Base-by-base conservation (phyloP, 2,329 filamentous ascomycete genomes). In the Neopestalotiopsis clavispora region DNA sequence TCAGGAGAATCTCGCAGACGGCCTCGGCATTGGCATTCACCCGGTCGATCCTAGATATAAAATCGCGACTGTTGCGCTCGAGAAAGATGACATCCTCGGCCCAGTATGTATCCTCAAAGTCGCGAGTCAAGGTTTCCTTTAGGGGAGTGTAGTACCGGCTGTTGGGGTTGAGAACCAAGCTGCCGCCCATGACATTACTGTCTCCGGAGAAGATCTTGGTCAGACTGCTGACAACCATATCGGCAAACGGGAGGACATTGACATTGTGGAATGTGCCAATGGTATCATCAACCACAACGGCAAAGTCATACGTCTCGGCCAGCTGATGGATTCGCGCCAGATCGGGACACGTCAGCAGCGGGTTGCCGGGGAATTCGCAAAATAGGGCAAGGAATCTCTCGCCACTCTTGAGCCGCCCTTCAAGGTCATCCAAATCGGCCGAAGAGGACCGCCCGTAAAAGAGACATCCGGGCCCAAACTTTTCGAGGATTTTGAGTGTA, bases 201-300 rank as follows among this genome's bases (percentile, higher is more conserved):
- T 98, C 96, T 65, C 96, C 96, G 68, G 94, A 97, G 82, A 99
- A 99, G 67, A 98, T 92, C 80, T 99, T 99, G 63, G 96, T 98
- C 69, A 99, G 85, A 78, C 94, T 97, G 84, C 94, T 97, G 68
- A 97, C 95, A 4, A 98, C 93, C 17, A 98, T 86, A 80, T 99
- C 96, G 69, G 94, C 93, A 77, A 91, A 92, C 2, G 92, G 94
- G 4, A 99, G 87, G 4, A 99, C 94, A 78, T 98, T 94, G 75
- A 98, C 91, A 78, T 99, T 99, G 77, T 97, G 90, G 78, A 98
- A 97, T 68, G 96, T 99, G 74, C 95, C 95, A 70, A 99, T 94
- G 0, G 96, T 98, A 81, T 99, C 96, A 80, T 99, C 96, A 2
- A 99, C 89, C 2, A 98, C 93, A 13, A 98, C 90, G 28, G 91